Percentiles rank a stretch among this genome's conserved stretches.
Evolutionary conservation across 345 rosid genomes (phyloP).

Genomic region (Populus nigra): DNA sequence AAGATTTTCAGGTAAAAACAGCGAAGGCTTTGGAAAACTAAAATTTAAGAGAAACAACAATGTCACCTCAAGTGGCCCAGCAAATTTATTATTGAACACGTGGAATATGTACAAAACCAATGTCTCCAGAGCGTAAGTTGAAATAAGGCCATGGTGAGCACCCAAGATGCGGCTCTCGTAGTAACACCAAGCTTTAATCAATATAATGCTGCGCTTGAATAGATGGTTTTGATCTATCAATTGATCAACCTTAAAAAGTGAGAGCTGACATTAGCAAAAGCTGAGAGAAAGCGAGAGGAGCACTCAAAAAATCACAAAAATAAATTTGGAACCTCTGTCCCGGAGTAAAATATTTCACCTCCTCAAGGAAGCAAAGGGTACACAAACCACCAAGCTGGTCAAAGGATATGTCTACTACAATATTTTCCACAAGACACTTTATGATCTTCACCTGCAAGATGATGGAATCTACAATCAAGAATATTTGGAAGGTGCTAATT

Average conservation of each 20-base stretch:
- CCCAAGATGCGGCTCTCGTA: slow-evolving; percentile 89
- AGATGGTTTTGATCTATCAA: slow-evolving; percentile 73
- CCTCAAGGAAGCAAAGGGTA: slow-evolving; percentile 92
- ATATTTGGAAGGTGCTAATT: slow-evolving; percentile 10
- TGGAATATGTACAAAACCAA: slow-evolving; percentile 80
- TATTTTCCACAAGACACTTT: slow-evolving; percentile 89
- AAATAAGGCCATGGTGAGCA: slow-evolving; percentile 87
- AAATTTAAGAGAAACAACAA: slow-evolving; percentile 10
- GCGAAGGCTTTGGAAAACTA: slow-evolving; percentile 7
- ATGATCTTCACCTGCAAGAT: slow-evolving; percentile 76
- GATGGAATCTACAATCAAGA: slow-evolving; percentile 4
- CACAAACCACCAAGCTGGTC: slow-evolving; percentile 92
- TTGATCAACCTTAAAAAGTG: slow-evolving; percentile 53
- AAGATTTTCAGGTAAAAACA: slow-evolving; percentile 17
- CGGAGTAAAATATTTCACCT: slow-evolving; percentile 44
- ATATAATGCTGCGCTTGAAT: slow-evolving; percentile 77
- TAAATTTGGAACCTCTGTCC: neutral
- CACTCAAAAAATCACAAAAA: neutral
- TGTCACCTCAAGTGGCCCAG: slow-evolving; percentile 78
- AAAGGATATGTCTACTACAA: slow-evolving; percentile 92
- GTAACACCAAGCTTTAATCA: slow-evolving; percentile 92
- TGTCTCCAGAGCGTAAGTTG: slow-evolving; percentile 87
- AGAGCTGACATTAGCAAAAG: neutral
- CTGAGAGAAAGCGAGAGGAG: neutral
- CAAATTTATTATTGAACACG: slow-evolving; percentile 59